Evolutionary conservation across 1,139 yeast species (phyloP).

Genomic region (Yamadazyma epiphylla): DNA sequence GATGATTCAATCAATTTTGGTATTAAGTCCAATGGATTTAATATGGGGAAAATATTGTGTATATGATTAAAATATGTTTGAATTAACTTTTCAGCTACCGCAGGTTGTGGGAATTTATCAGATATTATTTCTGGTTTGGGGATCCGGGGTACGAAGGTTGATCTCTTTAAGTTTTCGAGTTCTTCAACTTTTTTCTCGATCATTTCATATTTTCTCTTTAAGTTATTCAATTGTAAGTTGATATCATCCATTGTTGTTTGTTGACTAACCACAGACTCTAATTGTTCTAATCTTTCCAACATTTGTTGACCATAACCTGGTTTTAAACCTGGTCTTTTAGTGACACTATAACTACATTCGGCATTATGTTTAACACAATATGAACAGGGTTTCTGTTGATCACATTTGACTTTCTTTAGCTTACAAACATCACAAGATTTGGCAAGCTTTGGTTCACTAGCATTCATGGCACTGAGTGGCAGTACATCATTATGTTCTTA

Average conservation of each 20-base stretch:
- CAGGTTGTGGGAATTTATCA: neutral
- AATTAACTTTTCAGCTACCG: neutral
- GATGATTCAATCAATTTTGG: constrained; percentile 1
- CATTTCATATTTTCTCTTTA: neutral
- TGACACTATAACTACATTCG: constrained; percentile 24
- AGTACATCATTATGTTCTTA: no score
- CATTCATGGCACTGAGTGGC: no score
- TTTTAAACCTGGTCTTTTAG: constrained; percentile 25
- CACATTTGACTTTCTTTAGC: constrained; percentile 30
- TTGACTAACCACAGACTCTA: constrained; percentile 6
- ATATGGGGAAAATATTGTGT: constrained; percentile 2
- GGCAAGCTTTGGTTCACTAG: constrained; percentile 3
- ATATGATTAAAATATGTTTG: constrained; percentile 2
- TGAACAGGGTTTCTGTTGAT: constrained; percentile 30
- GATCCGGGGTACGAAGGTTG: neutral
- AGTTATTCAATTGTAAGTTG: constrained; percentile 1
- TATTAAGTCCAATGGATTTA: constrained; percentile 2
- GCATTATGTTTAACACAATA: constrained; percentile 24
- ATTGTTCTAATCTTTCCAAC: constrained; percentile 13
- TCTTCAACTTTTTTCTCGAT: constrained; percentile 2
- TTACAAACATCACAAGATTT: constrained; percentile 35
- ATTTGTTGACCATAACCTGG: constrained; percentile 26
- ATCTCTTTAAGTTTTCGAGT: neutral
- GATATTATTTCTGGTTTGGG: neutral
- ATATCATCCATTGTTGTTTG: neutral